Base-by-base conservation (phyloP, 768 basidiomycete species). In the Amanita rubescens region DNA sequence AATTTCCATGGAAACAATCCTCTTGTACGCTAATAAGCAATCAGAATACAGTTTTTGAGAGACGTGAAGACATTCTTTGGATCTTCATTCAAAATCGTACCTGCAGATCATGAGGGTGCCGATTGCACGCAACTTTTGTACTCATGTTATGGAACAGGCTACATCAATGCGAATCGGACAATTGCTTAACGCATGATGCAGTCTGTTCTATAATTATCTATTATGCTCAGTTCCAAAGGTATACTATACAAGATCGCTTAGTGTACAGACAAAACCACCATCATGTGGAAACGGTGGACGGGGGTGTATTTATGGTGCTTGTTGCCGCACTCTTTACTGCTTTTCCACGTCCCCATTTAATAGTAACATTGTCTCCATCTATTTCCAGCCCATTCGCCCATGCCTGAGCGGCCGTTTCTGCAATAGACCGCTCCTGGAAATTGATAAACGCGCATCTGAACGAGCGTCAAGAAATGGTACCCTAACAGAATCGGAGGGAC, bases 361-460 rank as follows among this genome's bases (percentile, higher is more conserved):
- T 79, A 42, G 77, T 73, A 9, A 87, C 78, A 32, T 73, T 75
- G 63, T 86, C 83, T 1, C 82, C 87, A 25, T 91, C 86, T 22
- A 97, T 74, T 59, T 95, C 94, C 9, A 98, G 72, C 1, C 94
- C 94, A 57, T 85, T 84, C n/a, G 91, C 82, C 82, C 94, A 92
- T 9, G 87, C 85, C 57, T 89, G 81, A 0, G 94, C 94, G 0
- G 90, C 93, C 14, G 75, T 72, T 69, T 99, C 96, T 14, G 96
- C 94, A n/a, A 80, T 75, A 5, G 74, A 63, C 17, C 96, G 79
- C 51, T 87, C 81, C 59, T 78, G 84, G 73, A 98, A 98, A 67
- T 97, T 97, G 50, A 96, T 79, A 67, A 99, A 99, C 1, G 95
- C 96, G 69, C 94, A 95, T 68, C 90, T 90, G 55, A 14, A 37